These are phyloP conservation scores for Tephrocybe sp. DNA, from an alignment of 768 basidiomycete species.

Conservation along the genomic window DNA sequence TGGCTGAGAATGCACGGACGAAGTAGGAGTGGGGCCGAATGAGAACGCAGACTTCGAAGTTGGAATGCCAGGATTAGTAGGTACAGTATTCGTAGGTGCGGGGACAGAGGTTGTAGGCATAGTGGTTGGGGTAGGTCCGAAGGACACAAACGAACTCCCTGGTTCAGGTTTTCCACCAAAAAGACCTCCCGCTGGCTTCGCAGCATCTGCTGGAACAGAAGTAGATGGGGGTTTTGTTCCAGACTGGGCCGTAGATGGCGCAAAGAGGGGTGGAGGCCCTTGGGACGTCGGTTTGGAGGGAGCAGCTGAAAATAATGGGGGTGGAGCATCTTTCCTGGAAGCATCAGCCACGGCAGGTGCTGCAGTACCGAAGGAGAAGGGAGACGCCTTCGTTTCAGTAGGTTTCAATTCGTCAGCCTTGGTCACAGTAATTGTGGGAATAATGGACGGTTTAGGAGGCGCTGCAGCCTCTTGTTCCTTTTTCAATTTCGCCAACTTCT, in stretches of 20 bases:
- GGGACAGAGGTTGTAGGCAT: not conserved
- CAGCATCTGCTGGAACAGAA: conserved; percentile 8
- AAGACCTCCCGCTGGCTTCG: conserved; percentile 12
- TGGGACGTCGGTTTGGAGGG: conserved; percentile 4
- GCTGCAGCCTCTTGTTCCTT: conserved; percentile 21
- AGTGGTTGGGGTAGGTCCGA: conserved; percentile 7
- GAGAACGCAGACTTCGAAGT: conserved; percentile 8
- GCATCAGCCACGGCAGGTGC: conserved; percentile 12
- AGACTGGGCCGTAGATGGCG: conserved; percentile 12
- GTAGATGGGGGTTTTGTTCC: conserved; percentile 8
- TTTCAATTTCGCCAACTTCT: conserved; percentile 27
- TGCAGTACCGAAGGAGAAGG: conserved; percentile 17
- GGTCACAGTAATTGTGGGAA: conserved; percentile 27
- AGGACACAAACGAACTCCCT: conserved; percentile 6
- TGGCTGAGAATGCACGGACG: conserved; percentile 7
- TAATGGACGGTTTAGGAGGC: conserved; percentile 12
- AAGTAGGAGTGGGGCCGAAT: conserved; percentile 15
- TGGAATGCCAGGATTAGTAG: conserved; percentile 5
- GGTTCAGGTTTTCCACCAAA: conserved; percentile 8
- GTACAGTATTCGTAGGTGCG: not conserved
- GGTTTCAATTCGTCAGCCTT: conserved; percentile 24
- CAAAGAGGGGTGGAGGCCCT: conserved; percentile 4
- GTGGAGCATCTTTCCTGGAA: conserved; percentile 10
- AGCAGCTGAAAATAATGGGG: conserved; percentile 3
- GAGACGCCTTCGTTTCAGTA: conserved; percentile 18